Conservation (phyloP, 1,284 basidiomycete species). For the Heterobasidion irregulare region DNA sequence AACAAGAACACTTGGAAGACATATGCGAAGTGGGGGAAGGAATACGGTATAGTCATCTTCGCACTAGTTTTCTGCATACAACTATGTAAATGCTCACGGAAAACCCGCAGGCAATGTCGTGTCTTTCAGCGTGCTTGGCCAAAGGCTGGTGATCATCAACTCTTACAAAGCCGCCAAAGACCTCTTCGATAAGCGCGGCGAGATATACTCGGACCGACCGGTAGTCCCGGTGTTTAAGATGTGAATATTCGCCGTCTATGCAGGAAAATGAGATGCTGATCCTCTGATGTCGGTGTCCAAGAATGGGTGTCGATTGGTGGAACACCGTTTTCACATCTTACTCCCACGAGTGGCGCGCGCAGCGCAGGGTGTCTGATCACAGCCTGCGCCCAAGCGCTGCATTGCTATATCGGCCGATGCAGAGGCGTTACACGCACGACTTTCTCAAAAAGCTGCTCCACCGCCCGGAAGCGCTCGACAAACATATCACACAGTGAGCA, state of each 20-base stretch:
- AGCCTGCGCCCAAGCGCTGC: constrained; percentile 18
- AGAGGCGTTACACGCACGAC: constrained; percentile 16
- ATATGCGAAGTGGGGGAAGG: neutral
- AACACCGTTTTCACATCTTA: constrained; percentile 2
- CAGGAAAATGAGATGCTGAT: no score
- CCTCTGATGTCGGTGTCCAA: neutral
- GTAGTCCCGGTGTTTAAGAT: constrained; percentile 1
- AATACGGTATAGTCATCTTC: neutral
- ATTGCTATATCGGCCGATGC: constrained; percentile 18
- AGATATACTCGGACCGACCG: constrained; percentile 6
- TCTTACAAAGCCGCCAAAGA: constrained; percentile 6
- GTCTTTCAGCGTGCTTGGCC: neutral
- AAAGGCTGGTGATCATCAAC: constrained; percentile 3
- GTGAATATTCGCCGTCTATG: neutral
- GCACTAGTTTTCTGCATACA: neutral
- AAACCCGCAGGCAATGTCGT: neutral
- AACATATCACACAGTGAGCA: neutral
- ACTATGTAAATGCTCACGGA: neutral
- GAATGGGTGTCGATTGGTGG: neutral
- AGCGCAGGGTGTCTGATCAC: constrained; percentile 19
- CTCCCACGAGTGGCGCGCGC: constrained; percentile 16
- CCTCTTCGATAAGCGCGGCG: constrained; percentile 8
- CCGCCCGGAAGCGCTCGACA: neutral
- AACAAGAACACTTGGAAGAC: neutral
- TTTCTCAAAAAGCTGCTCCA: neutral